Conservation (phyloP, 169 alveolate species). For the Eimeria tenella region DNA sequence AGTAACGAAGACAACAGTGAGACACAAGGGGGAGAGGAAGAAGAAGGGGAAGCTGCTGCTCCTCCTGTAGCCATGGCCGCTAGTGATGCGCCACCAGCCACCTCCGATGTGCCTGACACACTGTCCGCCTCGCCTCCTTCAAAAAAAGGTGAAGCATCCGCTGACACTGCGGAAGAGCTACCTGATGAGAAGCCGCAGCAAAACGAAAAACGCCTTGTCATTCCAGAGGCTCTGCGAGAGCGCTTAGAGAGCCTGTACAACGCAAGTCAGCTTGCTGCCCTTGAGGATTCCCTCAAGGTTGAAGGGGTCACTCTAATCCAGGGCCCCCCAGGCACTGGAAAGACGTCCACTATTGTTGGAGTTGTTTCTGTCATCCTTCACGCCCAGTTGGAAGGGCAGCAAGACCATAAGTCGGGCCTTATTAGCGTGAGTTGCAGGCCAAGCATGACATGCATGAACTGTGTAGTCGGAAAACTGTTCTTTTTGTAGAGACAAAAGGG, state of each 20-base stretch:
- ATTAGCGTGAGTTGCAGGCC: neutral
- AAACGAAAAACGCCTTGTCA: constrained; percentile 43
- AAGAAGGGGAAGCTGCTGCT: neutral
- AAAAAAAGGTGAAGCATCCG: neutral
- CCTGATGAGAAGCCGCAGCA: constrained; percentile 11
- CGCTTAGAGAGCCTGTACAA: constrained; percentile 69
- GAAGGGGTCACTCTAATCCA: constrained; percentile 85
- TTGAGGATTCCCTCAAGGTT: constrained; percentile 79
- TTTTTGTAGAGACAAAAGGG: too few species aligned
- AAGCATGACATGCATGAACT: neutral
- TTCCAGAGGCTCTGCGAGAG: constrained; percentile 69
- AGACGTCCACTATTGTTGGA: constrained; percentile 84
- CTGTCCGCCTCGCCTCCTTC: neutral
- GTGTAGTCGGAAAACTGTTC: too few species aligned
- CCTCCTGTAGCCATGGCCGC: neutral
- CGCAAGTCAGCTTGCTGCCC: constrained; percentile 82
- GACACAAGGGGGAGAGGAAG: neutral
- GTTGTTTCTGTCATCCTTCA: constrained; percentile 81
- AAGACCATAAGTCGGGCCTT: neutral
- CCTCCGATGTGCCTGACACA: constrained; percentile 33
- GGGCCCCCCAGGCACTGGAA: constrained; percentile 87
- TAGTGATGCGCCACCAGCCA: neutral
- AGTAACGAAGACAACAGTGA: neutral
- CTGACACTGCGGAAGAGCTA: neutral
- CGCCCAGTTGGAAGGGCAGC: constrained; percentile 77